Conservation (phyloP, 768 basidiomycete species). For the Tricholoma terreum region DNA sequence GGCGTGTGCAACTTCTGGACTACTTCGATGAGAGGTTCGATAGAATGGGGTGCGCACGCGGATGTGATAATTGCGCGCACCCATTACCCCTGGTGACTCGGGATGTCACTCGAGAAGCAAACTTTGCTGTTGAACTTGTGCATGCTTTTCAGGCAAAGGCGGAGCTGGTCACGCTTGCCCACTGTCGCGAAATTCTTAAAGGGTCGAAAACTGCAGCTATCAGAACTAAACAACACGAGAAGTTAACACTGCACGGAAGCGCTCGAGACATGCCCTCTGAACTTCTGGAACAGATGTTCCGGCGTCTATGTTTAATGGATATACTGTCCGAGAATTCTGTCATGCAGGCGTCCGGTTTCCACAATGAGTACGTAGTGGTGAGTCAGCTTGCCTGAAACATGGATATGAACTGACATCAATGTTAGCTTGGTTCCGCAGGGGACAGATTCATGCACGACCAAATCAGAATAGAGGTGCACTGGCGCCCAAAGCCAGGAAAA, state of each 20-base stretch:
- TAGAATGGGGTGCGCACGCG: constrained; percentile 54
- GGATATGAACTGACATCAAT: not conserved
- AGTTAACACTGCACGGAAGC: constrained; percentile 50
- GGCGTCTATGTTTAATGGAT: constrained; percentile 48
- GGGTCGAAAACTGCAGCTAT: constrained; percentile 54
- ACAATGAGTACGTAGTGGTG: constrained; percentile 53
- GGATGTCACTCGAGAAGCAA: constrained; percentile 63
- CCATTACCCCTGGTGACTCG: constrained; percentile 40
- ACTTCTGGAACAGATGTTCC: constrained; percentile 64
- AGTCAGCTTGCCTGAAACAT: constrained; percentile 1
- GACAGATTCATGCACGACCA: constrained; percentile 23
- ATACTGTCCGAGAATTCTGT: constrained; percentile 47
- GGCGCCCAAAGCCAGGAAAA: constrained; percentile 30
- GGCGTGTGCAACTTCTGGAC: constrained; percentile 82
- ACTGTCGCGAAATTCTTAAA: constrained; percentile 60
- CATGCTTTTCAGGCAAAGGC: constrained; percentile 38
- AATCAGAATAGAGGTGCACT: constrained; percentile 25
- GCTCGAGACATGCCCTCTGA: constrained; percentile 48
- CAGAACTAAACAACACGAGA: constrained; percentile 45
- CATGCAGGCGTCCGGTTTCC: constrained; percentile 43
- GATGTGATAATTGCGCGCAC: constrained; percentile 83
- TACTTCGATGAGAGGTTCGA: constrained; percentile 87
- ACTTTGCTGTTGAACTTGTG: constrained; percentile 57
- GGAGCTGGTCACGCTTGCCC: constrained; percentile 56
- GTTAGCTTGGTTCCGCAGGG: constrained; percentile 34